phyloP scores from a whole-genome alignment of 352 stramenopile species.

The Pythium brachiatum region DNA sequence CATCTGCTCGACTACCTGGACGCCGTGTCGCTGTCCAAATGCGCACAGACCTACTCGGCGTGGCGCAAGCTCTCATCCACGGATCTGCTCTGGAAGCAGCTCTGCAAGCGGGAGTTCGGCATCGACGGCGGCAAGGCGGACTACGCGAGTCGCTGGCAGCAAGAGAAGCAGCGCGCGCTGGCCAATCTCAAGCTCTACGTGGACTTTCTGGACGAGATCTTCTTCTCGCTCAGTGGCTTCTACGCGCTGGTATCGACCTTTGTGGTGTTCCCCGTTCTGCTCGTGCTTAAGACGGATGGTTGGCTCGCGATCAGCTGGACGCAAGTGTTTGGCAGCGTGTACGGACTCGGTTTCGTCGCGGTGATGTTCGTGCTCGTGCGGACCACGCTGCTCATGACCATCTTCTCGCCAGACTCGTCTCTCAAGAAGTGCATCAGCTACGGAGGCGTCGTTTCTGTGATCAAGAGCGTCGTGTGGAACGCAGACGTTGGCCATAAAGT shows the following conservation, averaged over 20 bases:
- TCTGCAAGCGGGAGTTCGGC: slow-evolving; percentile 22
- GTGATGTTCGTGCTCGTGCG: slow-evolving; percentile 20
- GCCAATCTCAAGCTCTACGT: slow-evolving; percentile 26
- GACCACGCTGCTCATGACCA: slow-evolving; percentile 6
- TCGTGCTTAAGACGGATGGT: slow-evolving; percentile 16
- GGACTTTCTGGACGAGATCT: slow-evolving; percentile 26
- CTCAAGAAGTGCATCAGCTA: slow-evolving; percentile 18
- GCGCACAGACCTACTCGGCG: slow-evolving; percentile 13
- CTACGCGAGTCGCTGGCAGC: slow-evolving; percentile 24
- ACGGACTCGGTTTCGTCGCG: slow-evolving; percentile 14
- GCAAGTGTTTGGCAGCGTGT: slow-evolving; percentile 20
- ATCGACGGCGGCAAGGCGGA: slow-evolving; percentile 21
- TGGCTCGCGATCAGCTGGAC: slow-evolving; percentile 18
- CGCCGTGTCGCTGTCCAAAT: slow-evolving; percentile 21
- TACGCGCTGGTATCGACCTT: slow-evolving; percentile 12
- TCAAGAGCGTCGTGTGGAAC: slow-evolving; percentile 6
- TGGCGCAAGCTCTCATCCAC: slow-evolving; percentile 16
- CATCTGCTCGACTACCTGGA: slow-evolving; percentile 25
- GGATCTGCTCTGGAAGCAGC: slow-evolving; percentile 15
- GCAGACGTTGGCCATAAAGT: slow-evolving; percentile 3
- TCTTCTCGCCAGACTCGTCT: slow-evolving; percentile 4
- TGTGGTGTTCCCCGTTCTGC: slow-evolving; percentile 13
- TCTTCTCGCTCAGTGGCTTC: slow-evolving; percentile 14
- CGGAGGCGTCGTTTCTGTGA: background rate
- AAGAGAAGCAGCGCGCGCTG: slow-evolving; percentile 13